phyloP scores from a whole-genome alignment of 352 stramenopile genomes.

The Phytopythium montanum region DNA sequence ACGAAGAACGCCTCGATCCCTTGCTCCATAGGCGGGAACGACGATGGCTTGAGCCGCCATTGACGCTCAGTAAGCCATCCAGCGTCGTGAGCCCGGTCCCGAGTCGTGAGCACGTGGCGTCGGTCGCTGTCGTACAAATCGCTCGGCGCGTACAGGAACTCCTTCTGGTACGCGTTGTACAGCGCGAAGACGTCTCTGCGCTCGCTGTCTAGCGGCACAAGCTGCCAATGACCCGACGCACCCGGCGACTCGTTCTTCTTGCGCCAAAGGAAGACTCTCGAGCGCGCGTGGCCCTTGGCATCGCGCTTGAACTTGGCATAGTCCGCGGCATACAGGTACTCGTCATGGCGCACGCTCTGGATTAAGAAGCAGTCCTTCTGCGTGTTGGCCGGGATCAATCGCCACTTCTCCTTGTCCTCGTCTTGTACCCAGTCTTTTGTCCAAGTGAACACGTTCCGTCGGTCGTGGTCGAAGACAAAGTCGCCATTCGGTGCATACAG shows the following conservation, averaged over 20 bases:
- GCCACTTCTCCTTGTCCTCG: slow-evolving; percentile 47
- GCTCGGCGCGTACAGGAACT: slow-evolving; percentile 61
- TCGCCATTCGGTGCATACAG: slow-evolving; percentile 41
- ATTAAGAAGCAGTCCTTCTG: slow-evolving; percentile 61
- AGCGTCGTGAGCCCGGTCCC: slow-evolving; percentile 15
- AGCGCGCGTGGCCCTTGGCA: slow-evolving; percentile 36
- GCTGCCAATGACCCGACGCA: slow-evolving; percentile 56
- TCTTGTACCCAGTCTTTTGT: slow-evolving; percentile 20
- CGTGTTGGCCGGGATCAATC: slow-evolving; percentile 50
- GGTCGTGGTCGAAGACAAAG: slow-evolving; percentile 45
- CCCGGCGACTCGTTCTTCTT: slow-evolving; percentile 40
- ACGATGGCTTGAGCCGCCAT: slow-evolving; percentile 42
- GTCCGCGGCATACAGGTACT: slow-evolving; percentile 66
- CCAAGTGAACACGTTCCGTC: slow-evolving; percentile 49
- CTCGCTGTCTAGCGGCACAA: slow-evolving; percentile 34
- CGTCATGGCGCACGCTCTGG: slow-evolving; percentile 50
- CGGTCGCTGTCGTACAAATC: slow-evolving; percentile 52
- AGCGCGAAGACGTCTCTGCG: slow-evolving; percentile 60
- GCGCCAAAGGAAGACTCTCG: slow-evolving; percentile 62
- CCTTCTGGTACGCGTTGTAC: slow-evolving; percentile 73
- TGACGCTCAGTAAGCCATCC: slow-evolving; percentile 30
- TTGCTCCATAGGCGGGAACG: slow-evolving; percentile 43
- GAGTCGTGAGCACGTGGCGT: slow-evolving; percentile 48
- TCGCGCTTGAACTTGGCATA: slow-evolving; percentile 69
- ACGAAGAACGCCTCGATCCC: slow-evolving; percentile 71